Evolutionary conservation across 805 yeast species (phyloP).

Genomic region (Sugiyamaella mastotermitis): DNA sequence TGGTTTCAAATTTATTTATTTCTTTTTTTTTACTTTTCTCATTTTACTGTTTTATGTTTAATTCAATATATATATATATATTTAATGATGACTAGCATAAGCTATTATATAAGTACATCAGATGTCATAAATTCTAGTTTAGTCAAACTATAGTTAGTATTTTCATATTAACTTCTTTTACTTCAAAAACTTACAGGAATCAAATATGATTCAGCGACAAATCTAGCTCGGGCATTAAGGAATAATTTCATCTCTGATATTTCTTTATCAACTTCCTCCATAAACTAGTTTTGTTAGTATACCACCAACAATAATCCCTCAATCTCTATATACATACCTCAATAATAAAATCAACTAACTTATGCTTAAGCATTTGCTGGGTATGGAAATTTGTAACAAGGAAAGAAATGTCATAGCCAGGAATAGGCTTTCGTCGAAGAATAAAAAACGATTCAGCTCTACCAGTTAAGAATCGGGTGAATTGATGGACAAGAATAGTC

Average conservation of each 20-base stretch:
- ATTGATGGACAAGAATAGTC: constrained; percentile 87
- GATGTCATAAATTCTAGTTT: too few relatives aligned
- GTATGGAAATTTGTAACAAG: constrained; percentile 91
- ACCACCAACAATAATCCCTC: not conserved
- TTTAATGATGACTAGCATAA: too few relatives aligned
- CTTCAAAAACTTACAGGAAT: too few relatives aligned
- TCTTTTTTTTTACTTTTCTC: too few relatives aligned
- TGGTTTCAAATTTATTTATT: too few relatives aligned
- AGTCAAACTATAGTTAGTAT: too few relatives aligned
- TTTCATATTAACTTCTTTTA: too few relatives aligned
- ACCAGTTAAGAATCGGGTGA: constrained; percentile 86
- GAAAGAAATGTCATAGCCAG: constrained; percentile 85
- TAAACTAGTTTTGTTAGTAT: constrained; percentile 45
- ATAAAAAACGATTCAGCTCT: constrained; percentile 94
- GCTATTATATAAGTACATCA: too few relatives aligned
- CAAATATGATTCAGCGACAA: constrained; percentile 92
- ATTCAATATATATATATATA: too few relatives aligned
- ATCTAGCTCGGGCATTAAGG: constrained; percentile 95
- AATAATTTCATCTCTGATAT: constrained; percentile 97
- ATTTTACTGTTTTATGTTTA: too few relatives aligned
- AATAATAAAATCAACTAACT: constrained; percentile 91
- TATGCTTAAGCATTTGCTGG: constrained; percentile 90
- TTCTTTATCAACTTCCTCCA: constrained; percentile 99
- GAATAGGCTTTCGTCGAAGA: constrained; percentile 82
- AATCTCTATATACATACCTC: too few relatives aligned